phyloP scores from a whole-genome alignment of 441 rosid species.

The Aleurites moluccanus region DNA sequence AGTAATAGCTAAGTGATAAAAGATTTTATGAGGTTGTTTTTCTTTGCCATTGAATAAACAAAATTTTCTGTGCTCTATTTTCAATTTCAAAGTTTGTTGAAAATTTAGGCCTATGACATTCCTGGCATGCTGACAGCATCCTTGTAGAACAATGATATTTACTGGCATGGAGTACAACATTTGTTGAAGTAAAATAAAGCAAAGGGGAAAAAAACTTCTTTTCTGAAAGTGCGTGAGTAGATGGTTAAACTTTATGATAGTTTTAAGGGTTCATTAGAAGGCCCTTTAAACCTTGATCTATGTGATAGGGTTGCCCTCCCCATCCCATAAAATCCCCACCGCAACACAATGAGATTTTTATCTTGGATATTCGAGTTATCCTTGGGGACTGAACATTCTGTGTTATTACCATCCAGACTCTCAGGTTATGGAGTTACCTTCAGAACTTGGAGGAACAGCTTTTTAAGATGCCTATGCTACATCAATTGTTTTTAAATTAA shows the following conservation, averaged over 20 bases:
- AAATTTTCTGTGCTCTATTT: background rate
- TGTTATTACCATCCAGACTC: background rate
- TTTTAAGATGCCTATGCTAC: background rate
- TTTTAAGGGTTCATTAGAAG: background rate
- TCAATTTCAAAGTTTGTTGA: background rate
- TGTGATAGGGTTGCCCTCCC: background rate
- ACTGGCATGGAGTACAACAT: background rate
- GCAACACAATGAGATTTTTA: background rate
- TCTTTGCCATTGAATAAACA: background rate
- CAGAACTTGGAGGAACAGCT: background rate
- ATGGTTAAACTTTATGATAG: background rate
- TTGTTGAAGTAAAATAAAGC: background rate
- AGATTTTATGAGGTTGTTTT: background rate
- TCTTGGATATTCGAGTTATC: background rate
- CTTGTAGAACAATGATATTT: background rate
- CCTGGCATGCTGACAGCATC: background rate
- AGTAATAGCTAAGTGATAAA: background rate
- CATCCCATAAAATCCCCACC: background rate
- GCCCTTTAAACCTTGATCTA: background rate
- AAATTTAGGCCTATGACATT: background rate
- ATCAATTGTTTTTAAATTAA: background rate
- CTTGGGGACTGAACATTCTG: background rate
- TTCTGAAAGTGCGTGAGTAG: background rate
- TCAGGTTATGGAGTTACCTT: background rate
- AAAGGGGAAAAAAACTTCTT: background rate